Evolutionary conservation across 345 rosid species (phyloP), one percentile per base, ranked within the genome.

Genomic region (Raphanus raphanistrum): DNA sequence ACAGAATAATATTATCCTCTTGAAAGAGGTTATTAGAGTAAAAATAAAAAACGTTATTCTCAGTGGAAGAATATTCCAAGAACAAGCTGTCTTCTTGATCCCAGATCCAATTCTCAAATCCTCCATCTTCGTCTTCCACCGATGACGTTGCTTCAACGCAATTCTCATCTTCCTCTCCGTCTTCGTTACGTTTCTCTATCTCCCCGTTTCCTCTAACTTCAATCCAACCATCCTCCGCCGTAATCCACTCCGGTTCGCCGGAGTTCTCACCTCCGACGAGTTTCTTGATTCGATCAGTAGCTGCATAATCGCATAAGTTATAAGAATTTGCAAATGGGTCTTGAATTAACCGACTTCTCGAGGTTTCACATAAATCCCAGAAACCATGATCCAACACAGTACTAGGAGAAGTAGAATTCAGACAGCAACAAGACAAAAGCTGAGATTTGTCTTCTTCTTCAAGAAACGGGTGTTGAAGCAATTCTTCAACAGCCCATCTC

Each of bases 391-490:
- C 91, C 85, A 94, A 55, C 48, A 92, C 97, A 61, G 87, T 83
- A 60, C 74, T 84, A 1, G 98, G 98, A 70, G 98, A 90, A 77
- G 72, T 80, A 71, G 54, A 60, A 10, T 73, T 75, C 33, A 55
- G 31, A 10, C 63, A 66, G 1, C 27, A n/a, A 70, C 12, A 29
- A 31, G 75, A 70, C 8, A 65, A 36, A 63, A 4, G 48, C 35
- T 41, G 73, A 70, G 50, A 2, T 33, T 75, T 57, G 1, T 65
- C 48, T 8, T 69, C 32, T 3, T 69, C 90, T 15, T 76, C 76
- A 13, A 92, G 71, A 87, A 94, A 92, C 7, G 92, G 89, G 62
- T 94, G 98, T 38, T 76, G 77, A 71, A 90, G 91, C 77, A 94
- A 77, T 63, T 92, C 89, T 68, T 84, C 61, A 52, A 81, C 89